These are phyloP conservation scores for Cyberlindnera suaveolens DNA, from an alignment of 805 yeast species.

Conservation along the genomic window DNA sequence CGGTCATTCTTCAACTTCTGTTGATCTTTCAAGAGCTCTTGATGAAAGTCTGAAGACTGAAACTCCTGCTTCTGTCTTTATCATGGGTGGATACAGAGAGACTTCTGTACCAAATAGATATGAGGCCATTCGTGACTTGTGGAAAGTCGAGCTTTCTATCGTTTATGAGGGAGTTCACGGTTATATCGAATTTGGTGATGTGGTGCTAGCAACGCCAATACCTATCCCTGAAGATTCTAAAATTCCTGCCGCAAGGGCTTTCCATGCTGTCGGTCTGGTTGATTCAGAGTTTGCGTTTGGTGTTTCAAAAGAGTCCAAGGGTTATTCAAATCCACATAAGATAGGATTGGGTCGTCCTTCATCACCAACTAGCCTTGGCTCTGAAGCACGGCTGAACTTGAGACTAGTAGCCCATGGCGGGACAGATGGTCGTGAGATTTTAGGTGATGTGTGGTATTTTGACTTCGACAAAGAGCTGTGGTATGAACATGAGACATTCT, in stretches of 20 bases:
- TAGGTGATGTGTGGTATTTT: conserved; percentile 48
- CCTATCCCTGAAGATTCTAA: conserved; percentile 8
- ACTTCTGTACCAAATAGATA: conserved; percentile 20
- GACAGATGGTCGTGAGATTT: conserved; percentile 26
- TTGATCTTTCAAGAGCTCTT: conserved; percentile 9
- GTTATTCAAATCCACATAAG: conserved; percentile 4
- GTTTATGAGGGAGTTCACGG: conserved; percentile 29
- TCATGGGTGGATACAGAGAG: conserved; percentile 45
- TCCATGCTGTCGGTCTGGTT: conserved; percentile 26
- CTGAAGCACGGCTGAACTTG: conserved; percentile 2
- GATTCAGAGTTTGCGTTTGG: conserved; percentile 9
- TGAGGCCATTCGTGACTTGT: conserved; percentile 33
- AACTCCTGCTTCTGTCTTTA: conserved; percentile 30
- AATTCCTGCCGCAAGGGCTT: conserved; percentile 31
- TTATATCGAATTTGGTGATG: conserved; percentile 31
- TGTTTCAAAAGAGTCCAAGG: no score
- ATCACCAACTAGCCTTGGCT: neutral
- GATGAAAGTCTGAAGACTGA: neutral
- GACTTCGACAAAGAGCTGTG: conserved; percentile 39
- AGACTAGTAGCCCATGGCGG: conserved; percentile 34
- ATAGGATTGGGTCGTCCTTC: neutral
- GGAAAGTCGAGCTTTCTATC: conserved; percentile 36
- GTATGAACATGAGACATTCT: conserved; percentile 25
- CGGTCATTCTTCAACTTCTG: conserved; percentile 32
- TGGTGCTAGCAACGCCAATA: conserved; percentile 29